Percentiles rank a stretch among this genome's conserved stretches.
Evolutionary conservation across 345 rosid species (phyloP).

Genomic region (Pugionium cornutum): DNA sequence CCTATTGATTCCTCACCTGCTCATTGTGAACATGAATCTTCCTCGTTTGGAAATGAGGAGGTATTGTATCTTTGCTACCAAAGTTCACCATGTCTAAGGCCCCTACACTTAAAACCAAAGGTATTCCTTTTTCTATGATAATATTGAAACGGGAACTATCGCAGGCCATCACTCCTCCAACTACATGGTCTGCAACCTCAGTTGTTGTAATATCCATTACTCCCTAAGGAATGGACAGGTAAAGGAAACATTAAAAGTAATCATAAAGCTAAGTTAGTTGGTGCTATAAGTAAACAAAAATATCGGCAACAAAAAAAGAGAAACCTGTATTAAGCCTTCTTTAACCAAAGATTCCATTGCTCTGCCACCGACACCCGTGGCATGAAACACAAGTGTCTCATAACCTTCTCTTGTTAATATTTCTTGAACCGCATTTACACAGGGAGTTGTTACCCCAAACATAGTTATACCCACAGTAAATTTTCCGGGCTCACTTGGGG

Average conservation of each 20-base stretch:
- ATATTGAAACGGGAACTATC: conserved; percentile 81
- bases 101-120: conserved; percentile 83
- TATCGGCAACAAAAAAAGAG: background rate
- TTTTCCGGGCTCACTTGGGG: conserved; percentile 25
- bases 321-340: conserved; percentile 83
- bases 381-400: conserved; percentile 91
- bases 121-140: conserved; percentile 72
- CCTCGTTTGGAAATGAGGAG: conserved; percentile 60
- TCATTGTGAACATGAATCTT: conserved; percentile 79
- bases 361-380: conserved; percentile 92
- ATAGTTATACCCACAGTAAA: conserved; percentile 79
- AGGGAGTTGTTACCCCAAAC: conserved; percentile 95
- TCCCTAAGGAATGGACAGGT: conserved; percentile 49
- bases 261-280: conserved; percentile 10
- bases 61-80: conserved; percentile 77
- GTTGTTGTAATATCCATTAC: conserved; percentile 88
- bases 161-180: conserved; percentile 96
- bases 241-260: conserved; percentile 4
- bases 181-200: conserved; percentile 89
- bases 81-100: conserved; percentile 97
- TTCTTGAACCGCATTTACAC: conserved; percentile 68
- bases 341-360: conserved; percentile 88
- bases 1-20: conserved; percentile 50
- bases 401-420: conserved; percentile 65
- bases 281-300: background rate